Evolutionary conservation across 1,284 basidiomycete species (phyloP), one percentile per base, ranked within the genome.

Genomic region (Vanrija humicola): DNA sequence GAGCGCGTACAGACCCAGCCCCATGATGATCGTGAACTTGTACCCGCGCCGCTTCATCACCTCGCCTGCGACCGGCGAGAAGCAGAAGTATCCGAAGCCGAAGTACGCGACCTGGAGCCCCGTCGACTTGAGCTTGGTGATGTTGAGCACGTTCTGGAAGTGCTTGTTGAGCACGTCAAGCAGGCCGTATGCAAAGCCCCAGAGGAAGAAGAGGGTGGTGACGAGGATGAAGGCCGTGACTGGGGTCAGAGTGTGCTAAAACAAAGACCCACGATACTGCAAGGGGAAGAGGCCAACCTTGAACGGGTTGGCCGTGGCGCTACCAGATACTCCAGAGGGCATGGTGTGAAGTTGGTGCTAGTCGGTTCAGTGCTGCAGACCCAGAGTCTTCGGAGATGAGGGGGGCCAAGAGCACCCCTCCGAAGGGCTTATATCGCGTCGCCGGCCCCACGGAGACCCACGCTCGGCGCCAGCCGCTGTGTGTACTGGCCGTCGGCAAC

Each of bases 71-170:
- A 77, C 67, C 26, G 74, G 72, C 4, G 73, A 77, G 67, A 55
- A 76, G 49, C 57, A 81, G 60, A 88, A 82, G 72, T 86, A 85
- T 72, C 87, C 87, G 44, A 56, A 61, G 57, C 53, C 59, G 62
- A 92, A 93, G 76, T 92, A 93, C 4, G 88, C 88, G 8, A 89
- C 82, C 69, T 94, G 90, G 29, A 94, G 81, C 56, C 89, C 82
- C 1, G 90, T 90, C 45, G 87, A 89, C 71, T 90, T 84, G 18
- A 87, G 82, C 66, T 87, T 88, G 43, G 82, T 81, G 70, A 96
- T 90, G 19, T 80, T 78, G 51, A 86, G 82, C 34, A 92, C 86
- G 52, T 84, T 59, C 34, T n/a, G 19, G 26, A 90, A 82, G 50
- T 89, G 83, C 55, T 81, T 80, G 73, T 90, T 89, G 19, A 44